Evolutionary conservation across 2,329 filamentous ascomycete genomes (phyloP), one percentile per base, ranked within the genome.

Genomic region (Simplicillium sp.): DNA sequence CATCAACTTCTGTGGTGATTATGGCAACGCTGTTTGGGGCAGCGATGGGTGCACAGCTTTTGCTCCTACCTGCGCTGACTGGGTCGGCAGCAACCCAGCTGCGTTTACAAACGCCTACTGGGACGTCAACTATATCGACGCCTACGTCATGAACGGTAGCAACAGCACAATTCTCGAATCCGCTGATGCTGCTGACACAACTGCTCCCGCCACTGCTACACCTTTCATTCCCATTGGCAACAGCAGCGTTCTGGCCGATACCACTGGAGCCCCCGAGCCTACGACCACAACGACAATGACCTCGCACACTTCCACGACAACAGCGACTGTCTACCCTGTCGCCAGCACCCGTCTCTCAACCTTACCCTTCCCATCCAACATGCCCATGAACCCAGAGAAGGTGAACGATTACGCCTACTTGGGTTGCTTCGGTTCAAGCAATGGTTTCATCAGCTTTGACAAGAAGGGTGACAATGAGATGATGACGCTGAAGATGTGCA

Each of bases 1-100:
- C 53, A 88, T 79, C 34, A 62, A 81, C 17, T 84, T 87, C 57
- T 88, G 84, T 54, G 84, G 83, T 25, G 73, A 77, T 50, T 86
- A 82, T 71, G 81, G 81, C 2, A 78, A 56, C 25, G 52, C 52
- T 2, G 46, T 54, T 17, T 66, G 63, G 64, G 54, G 51, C 11
- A 39, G 28, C 42, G 14, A 34, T 13, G 39, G 38, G 7, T 44
- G 42, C 33, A n/a, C 35, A 11, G 32, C 39, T 7, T 29, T 38
- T 11, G 37, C 39, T 25, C 50, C 59, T 9, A 63, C 61, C 7
- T 66, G 63, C 46, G 46, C 55, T 16, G 62, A 70, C 39, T 73
- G 62, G 47, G 70, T 74, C 11, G 67, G 62, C 13, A 55, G 52
- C 1, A 67, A 68, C 41, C 70, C 70, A 0, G 42, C 48, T 5